A percentile compares a stretch with the other conserved stretches of the same genome.
These are phyloP conservation scores for Eutypella sp. DNA, from an alignment of 2,329 filamentous ascomycete species.

Conservation along the genomic window DNA sequence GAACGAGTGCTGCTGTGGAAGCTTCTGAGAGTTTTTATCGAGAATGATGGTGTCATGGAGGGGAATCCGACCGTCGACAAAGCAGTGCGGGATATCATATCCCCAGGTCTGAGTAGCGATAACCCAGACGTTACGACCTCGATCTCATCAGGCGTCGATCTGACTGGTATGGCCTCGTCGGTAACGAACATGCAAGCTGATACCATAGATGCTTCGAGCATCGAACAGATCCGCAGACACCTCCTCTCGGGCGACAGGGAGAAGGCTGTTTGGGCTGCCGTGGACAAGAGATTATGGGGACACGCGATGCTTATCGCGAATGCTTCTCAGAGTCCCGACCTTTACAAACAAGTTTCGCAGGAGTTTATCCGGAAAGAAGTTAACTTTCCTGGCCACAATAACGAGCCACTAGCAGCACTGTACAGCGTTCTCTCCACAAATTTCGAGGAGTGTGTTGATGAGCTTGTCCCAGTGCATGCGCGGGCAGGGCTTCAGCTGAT, in stretches of 20 bases:
- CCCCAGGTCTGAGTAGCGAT: conserved; percentile 45
- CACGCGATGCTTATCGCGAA: conserved; percentile 89
- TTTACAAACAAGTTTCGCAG: conserved; percentile 90
- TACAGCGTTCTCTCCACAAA: conserved; percentile 95
- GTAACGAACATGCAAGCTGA: conserved; percentile 49
- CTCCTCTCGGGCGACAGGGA: conserved; percentile 80
- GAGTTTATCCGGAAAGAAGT: conserved; percentile 96
- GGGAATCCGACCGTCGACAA: conserved; percentile 66
- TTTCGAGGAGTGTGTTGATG: conserved; percentile 88
- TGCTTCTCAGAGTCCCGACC: conserved; percentile 63
- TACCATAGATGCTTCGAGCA: conserved; percentile 60
- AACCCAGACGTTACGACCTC: conserved; percentile 17
- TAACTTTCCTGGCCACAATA: conserved; percentile 71
- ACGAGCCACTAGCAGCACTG: conserved; percentile 82
- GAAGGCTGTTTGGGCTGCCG: conserved; percentile 87
- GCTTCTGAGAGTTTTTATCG: conserved; percentile 72
- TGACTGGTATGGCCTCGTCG: conserved; percentile 33
- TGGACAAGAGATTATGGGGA: conserved; percentile 91
- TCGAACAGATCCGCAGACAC: conserved; percentile 67
- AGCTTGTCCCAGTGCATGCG: conserved; percentile 88
- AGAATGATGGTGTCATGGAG: conserved; percentile 79
- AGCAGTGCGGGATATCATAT: conserved; percentile 69
- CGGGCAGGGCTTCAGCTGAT: conserved; percentile 89
- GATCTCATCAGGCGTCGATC: conserved; percentile 29
- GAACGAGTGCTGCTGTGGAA: conserved; percentile 88